Evolutionary conservation across 768 basidiomycete species (phyloP).

Genomic region (Vararia minispora): DNA sequence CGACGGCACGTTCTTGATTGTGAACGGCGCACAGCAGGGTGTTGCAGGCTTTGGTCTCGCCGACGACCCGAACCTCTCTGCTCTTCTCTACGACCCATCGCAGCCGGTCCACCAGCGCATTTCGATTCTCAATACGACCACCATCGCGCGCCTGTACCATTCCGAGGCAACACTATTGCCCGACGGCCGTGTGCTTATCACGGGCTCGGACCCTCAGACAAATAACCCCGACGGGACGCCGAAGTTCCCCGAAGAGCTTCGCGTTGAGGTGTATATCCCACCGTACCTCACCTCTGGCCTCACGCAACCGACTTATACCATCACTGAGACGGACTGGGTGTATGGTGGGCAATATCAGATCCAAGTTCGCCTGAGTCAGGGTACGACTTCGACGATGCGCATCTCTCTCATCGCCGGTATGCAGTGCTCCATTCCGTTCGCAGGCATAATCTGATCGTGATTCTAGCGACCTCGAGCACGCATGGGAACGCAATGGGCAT

Average conservation of each 20-base stretch:
- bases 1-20: conserved; percentile 64
- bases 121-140: conserved; percentile 56
- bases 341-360: conserved; percentile 47
- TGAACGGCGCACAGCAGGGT: conserved; percentile 65
- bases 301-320: conserved; percentile 49
- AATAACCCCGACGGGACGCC: conserved; percentile 22
- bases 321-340: conserved; percentile 50
- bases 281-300: conserved; percentile 66
- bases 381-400: conserved; percentile 35
- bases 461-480: conserved; percentile 56
- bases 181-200: conserved; percentile 64
- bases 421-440: conserved; percentile 13
- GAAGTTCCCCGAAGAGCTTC: conserved; percentile 65
- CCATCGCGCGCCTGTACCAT: conserved; percentile 68
- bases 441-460: not conserved
- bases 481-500: conserved; percentile 73
- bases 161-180: conserved; percentile 67
- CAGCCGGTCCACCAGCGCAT: conserved; percentile 48
- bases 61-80: conserved; percentile 47
- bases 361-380: conserved; percentile 28
- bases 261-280: conserved; percentile 75
- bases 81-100: conserved; percentile 61
- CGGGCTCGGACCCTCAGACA: conserved; percentile 66
- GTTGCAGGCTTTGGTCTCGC: conserved; percentile 67
- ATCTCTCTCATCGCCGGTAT: conserved; percentile 56